These are phyloP conservation scores for Patellifolia procumbens DNA, from an alignment of 179 eudicot genomes.

Conservation along the genomic window DNA sequence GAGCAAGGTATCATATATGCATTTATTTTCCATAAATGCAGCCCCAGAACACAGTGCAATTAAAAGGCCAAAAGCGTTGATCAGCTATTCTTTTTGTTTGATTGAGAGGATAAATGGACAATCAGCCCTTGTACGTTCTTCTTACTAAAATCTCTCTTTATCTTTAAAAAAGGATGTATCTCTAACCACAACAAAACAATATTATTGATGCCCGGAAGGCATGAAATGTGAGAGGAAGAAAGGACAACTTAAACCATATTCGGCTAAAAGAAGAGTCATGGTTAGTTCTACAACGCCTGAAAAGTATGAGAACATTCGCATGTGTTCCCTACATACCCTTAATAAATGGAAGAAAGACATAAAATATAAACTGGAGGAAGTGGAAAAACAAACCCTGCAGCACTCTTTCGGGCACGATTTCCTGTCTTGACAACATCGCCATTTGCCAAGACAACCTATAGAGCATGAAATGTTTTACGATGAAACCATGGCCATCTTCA, in stretches of 20 bases:
- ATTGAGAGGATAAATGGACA: background rate
- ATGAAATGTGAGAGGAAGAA: background rate
- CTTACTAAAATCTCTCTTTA: background rate
- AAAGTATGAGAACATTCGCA: background rate
- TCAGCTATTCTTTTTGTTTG: background rate
- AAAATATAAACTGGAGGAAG: background rate
- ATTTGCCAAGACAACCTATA: slow-evolving; percentile 80
- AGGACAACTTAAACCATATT: background rate
- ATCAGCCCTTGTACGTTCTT: background rate
- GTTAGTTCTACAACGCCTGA: background rate
- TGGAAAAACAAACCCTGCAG: slow-evolving; percentile 76
- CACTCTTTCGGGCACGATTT: slow-evolving; percentile 96
- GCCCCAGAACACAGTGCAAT: background rate
- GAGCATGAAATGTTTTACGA: background rate
- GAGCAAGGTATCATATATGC: background rate
- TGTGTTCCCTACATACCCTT: background rate
- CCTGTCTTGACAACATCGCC: slow-evolving; percentile 93
- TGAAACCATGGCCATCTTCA: background rate
- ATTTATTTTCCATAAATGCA: background rate
- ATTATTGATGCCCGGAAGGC: background rate
- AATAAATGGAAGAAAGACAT: slow-evolving; percentile 3
- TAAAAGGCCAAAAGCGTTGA: background rate
- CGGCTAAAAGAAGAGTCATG: background rate
- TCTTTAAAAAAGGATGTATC: background rate
- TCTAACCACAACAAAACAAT: background rate